phyloP scores from a whole-genome alignment of 257 asterid species.

The Rubia yunnanensis region DNA sequence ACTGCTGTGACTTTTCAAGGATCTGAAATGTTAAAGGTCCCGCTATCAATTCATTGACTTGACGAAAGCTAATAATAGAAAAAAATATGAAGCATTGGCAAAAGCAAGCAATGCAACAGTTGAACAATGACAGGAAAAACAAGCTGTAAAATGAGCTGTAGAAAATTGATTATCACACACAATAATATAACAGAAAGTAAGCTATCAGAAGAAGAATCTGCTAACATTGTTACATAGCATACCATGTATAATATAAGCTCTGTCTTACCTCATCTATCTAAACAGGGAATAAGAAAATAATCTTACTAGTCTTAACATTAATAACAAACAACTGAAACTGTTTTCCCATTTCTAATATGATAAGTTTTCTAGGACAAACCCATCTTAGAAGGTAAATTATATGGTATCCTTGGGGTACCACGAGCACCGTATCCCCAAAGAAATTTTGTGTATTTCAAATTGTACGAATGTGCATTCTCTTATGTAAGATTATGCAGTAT shows the following conservation, averaged over 20 bases:
- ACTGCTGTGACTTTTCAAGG: conserved; percentile 69
- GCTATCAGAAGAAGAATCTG: neutral
- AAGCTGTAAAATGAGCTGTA: too few relatives aligned
- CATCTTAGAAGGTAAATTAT: too few relatives aligned
- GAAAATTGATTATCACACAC: neutral
- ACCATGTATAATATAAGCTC: neutral
- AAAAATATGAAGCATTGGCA: neutral
- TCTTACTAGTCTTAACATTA: neutral
- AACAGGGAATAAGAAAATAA: neutral
- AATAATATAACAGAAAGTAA: neutral
- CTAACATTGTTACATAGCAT: neutral
- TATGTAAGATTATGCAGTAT: too few relatives aligned
- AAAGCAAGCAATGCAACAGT: neutral
- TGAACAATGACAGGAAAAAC: too few relatives aligned
- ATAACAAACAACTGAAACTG: neutral
- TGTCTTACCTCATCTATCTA: neutral
- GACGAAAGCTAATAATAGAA: neutral
- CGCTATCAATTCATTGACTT: neutral
- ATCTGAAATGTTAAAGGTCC: conserved; percentile 42
- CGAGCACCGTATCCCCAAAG: too few relatives aligned
- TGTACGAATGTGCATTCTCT: too few relatives aligned
- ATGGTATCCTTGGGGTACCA: too few relatives aligned
- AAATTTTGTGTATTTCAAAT: too few relatives aligned
- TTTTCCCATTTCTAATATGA: neutral
- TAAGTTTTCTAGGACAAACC: too few relatives aligned